Percentiles rank a stretch among this genome's conserved stretches.
Evolutionary conservation across 2,329 filamentous ascomycete species (phyloP).

Genomic region (Nemania sp.): DNA sequence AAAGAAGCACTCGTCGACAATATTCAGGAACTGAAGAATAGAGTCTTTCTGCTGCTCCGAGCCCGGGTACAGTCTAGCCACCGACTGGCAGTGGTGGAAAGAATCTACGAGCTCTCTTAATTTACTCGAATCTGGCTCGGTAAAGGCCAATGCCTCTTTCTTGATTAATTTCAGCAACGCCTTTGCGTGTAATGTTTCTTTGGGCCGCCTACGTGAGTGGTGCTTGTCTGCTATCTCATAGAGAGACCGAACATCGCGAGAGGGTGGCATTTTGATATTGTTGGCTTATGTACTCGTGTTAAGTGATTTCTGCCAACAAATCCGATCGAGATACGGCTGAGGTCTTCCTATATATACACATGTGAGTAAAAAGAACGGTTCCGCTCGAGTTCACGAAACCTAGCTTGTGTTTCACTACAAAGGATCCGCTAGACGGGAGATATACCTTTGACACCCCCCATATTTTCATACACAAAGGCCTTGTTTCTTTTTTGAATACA

Average conservation of each 20-base stretch:
- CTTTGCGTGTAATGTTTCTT: slow-evolving; percentile 8
- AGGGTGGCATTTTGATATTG: slow-evolving; percentile 21
- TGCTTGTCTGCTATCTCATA: slow-evolving; percentile 2
- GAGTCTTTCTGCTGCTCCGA: background rate
- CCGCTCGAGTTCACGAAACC: background rate
- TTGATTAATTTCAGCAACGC: slow-evolving; percentile 7
- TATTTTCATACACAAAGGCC: background rate
- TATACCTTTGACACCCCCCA: slow-evolving; percentile 7
- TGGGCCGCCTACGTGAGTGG: background rate
- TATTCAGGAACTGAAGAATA: background rate
- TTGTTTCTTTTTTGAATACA: background rate
- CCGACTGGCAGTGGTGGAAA: slow-evolving; percentile 2
- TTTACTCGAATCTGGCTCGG: background rate
- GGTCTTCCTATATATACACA: slow-evolving; percentile 5
- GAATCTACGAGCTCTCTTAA: background rate
- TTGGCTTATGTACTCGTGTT: background rate
- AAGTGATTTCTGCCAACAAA: background rate
- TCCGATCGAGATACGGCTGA: background rate
- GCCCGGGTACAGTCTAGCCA: background rate
- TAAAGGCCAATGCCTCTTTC: slow-evolving; percentile 16
- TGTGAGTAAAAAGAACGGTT: slow-evolving; percentile 7
- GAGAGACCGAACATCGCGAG: slow-evolving; percentile 9
- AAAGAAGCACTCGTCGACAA: slow-evolving; percentile 16
- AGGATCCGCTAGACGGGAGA: background rate
- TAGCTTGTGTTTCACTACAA: slow-evolving; percentile 10